Evolutionary conservation across 768 basidiomycete genomes (phyloP).

Genomic region (Suillus weaverae): DNA sequence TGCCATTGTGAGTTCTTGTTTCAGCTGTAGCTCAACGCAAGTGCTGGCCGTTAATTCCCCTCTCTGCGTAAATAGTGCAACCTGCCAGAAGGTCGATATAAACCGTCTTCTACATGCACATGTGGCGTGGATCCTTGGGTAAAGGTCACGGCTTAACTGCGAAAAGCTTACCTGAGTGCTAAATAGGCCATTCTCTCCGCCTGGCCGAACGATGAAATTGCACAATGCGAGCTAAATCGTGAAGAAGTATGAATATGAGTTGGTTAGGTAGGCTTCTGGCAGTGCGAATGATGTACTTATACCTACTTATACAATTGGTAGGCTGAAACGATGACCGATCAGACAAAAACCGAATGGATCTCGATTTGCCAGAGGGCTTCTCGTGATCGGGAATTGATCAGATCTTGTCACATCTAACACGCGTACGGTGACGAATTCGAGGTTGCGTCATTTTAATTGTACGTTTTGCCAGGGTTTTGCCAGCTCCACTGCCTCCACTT

Average conservation of each 20-base stretch:
- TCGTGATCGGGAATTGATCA: neutral
- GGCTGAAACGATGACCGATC: neutral
- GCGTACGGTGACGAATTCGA: slow-evolving; percentile 1
- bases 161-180: neutral
- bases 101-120: neutral
- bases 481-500: slow-evolving; percentile 1
- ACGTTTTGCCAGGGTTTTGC: neutral
- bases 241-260: neutral
- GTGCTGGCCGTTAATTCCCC: neutral
- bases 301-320: neutral
- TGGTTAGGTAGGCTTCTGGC: neutral
- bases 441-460: neutral
- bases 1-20: neutral
- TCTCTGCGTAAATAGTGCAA: neutral
- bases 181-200: neutral
- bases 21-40: neutral
- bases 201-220: neutral
- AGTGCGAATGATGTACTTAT: neutral
- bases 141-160: neutral
- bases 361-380: neutral
- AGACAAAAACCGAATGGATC: neutral
- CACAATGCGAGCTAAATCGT: neutral
- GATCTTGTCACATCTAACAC: neutral
- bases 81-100: neutral
- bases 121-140: neutral